Base-by-base conservation (phyloP, 1,284 basidiomycete genomes). In the Cronartium quercuum region DNA sequence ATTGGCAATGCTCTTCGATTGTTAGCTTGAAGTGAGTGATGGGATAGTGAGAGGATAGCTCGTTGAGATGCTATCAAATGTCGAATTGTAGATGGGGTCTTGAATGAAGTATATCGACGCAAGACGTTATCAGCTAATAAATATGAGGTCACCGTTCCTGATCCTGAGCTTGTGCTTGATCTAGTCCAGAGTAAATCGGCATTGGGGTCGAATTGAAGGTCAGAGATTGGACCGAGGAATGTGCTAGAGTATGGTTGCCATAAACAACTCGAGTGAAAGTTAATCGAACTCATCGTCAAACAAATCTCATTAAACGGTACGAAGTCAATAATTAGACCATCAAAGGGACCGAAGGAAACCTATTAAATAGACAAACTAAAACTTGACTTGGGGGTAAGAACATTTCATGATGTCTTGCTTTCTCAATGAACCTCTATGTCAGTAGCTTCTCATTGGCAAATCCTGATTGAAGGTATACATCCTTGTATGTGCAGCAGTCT, bases 161-260 rank as follows among this genome's bases (percentile, higher is more conserved):
- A 83, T 68, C 88, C 87, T 21, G 87, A 86, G n/a, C n/a, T n/a
- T 6, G 29, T 55, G 3, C n/a, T 21, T 6, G 51, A 55, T 60
- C 93, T 94, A 63, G 90, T 85, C 93, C 94, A 96, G 44, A 98
- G 84, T 13, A 90, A 87, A 82, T 97, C 94, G 1, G 91, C 90
- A 57, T 90, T 89, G 6, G 92, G 90, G 83, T 98, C 94, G 81
- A 98, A 93, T 3, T 88, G 86, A 76, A 97, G 85, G 0, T 90
- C 86, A 24, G 90, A 62, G 18, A 51, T 38, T 24, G 61, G 41
- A 34, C 65, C 65, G 15, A 75, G 15, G 60, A 75, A 75, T 18
- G 58, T 68, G 34, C 35, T 61, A 9, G 34, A 40, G 66, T 62
- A 68, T 3, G 73, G 42, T 44, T 63, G 57, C 73, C 73, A 75